These are phyloP conservation scores for Cryptococcus sp. DNA, from an alignment of 1,284 basidiomycete species.

Conservation along the genomic window DNA sequence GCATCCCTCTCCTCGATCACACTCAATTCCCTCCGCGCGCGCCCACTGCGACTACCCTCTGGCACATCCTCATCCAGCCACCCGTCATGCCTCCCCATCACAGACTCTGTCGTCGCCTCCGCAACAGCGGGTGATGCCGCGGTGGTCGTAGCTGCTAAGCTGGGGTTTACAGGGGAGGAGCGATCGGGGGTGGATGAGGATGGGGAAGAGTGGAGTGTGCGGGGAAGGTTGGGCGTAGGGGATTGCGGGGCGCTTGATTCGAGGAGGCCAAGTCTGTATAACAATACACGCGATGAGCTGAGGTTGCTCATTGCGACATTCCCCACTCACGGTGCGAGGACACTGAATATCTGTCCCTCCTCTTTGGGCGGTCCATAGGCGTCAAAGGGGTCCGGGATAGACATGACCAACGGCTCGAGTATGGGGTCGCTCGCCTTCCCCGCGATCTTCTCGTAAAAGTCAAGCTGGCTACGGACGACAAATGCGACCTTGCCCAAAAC, in stretches of 20 bases:
- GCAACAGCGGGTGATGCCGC: conserved; percentile 25
- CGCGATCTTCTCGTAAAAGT: conserved; percentile 50
- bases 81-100: conserved; percentile 26
- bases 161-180: conserved; percentile 8
- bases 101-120: conserved; percentile 23
- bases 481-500: conserved; percentile 72
- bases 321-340: conserved; percentile 75
- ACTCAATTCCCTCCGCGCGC: conserved; percentile 42
- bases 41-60: conserved; percentile 6
- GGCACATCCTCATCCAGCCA: conserved; percentile 20
- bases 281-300: neutral
- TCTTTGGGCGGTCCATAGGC: conserved; percentile 82
- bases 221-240: conserved; percentile 35
- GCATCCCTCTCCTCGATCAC: conserved; percentile 44
- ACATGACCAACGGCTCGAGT: conserved; percentile 83
- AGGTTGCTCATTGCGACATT: no score
- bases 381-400: conserved; percentile 88
- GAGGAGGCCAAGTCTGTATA: conserved; percentile 28
- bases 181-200: conserved; percentile 18
- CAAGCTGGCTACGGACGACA: conserved; percentile 46
- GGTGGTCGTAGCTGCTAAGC: conserved; percentile 19
- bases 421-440: conserved; percentile 83
- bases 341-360: conserved; percentile 88
- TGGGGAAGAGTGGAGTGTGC: conserved; percentile 22
- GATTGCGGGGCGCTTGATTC: conserved; percentile 34